phyloP scores from a whole-genome alignment of 306 rosid species.

The Argentina anserina region DNA sequence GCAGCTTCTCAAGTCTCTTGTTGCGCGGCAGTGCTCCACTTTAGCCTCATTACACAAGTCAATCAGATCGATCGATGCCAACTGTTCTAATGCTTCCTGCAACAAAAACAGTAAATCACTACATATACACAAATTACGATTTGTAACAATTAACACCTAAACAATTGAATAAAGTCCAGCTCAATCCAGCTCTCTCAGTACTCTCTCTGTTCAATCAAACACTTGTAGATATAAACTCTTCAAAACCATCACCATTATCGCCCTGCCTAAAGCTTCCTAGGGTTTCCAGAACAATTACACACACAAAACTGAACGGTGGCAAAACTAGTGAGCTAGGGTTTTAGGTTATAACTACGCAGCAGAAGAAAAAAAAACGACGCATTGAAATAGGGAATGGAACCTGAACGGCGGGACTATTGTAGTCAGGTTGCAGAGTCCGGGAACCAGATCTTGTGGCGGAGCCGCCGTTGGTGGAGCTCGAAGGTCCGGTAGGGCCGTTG shows the following conservation, averaged over 20 bases:
- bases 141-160: background rate
- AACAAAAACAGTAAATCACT: constrained; percentile 21
- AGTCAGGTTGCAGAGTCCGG: constrained; percentile 48
- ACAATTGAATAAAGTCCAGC: background rate
- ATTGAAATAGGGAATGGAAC: constrained; percentile 25
- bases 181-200: background rate
- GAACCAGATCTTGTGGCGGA: constrained; percentile 32
- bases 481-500: constrained; percentile 46
- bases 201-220: background rate
- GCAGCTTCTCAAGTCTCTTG: constrained; percentile 97
- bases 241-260: background rate
- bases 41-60: constrained; percentile 92
- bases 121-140: background rate
- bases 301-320: background rate
- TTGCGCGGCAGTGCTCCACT: constrained; percentile 92
- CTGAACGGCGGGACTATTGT: constrained; percentile 67
- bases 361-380: constrained; percentile 6
- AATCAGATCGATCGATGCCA: constrained; percentile 81
- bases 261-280: background rate
- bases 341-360: constrained; percentile 22
- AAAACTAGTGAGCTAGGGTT: constrained; percentile 40
- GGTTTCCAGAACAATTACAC: background rate
- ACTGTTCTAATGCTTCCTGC: constrained; percentile 81
- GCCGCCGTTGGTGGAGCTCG: constrained; percentile 44
- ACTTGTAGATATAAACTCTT: background rate